A percentile compares a stretch with the other conserved stretches of the same genome.
These are phyloP conservation scores for Fraxinus sp. DNA, from an alignment of 305 asterid species.

Conservation along the genomic window DNA sequence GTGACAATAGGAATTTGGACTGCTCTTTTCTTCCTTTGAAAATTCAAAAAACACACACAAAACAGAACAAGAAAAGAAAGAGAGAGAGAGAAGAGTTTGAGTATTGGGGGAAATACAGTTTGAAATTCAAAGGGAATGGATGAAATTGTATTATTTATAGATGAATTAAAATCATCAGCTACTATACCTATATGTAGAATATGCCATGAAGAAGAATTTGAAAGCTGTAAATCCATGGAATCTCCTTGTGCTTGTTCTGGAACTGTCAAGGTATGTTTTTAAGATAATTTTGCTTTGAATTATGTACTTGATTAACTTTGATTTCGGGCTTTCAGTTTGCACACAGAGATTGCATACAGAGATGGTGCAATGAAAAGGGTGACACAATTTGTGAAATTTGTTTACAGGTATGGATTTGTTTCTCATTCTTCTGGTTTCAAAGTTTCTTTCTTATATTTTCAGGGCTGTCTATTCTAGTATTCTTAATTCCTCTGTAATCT, in stretches of 20 bases:
- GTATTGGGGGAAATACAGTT: neutral
- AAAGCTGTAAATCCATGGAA: conserved; percentile 57
- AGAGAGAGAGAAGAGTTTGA: neutral
- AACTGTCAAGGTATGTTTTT: conserved; percentile 60
- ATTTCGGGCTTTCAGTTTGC: conserved; percentile 55
- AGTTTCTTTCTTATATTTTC: neutral
- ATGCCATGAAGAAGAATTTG: conserved; percentile 78
- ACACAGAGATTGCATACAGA: conserved; percentile 32
- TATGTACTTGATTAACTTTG: neutral
- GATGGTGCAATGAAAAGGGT: conserved; percentile 95
- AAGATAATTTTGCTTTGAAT: neutral
- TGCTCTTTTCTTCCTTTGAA: neutral
- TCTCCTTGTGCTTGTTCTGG: conserved; percentile 94
- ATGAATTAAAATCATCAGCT: conserved; percentile 36
- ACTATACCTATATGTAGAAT: conserved; percentile 60
- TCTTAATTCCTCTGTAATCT: neutral
- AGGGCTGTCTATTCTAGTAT: neutral
- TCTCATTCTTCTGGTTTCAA: neutral
- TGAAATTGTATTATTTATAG: conserved; percentile 43
- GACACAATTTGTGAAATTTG: conserved; percentile 86
- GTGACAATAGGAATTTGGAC: neutral
- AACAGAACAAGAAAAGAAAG: conserved; percentile 9
- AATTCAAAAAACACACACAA: conserved; percentile 11
- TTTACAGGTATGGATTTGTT: conserved; percentile 54
- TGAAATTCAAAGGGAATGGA: conserved; percentile 38